Evolutionary conservation across 495 filamentous ascomycete species (phyloP).

Genomic region (Geoglossum glabrum): DNA sequence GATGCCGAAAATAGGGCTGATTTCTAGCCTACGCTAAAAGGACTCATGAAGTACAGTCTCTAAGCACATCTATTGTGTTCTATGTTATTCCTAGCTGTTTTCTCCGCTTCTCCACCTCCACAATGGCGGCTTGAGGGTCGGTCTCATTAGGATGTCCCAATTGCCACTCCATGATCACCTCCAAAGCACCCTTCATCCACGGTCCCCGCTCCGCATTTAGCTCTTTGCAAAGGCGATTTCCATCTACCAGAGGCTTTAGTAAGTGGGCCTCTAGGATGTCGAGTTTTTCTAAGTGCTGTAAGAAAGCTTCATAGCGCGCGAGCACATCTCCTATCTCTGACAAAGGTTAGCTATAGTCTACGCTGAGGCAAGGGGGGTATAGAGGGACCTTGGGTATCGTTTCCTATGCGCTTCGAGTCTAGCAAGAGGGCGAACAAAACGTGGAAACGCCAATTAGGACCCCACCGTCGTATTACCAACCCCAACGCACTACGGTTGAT

Average conservation of each 20-base stretch:
- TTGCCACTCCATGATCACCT: constrained; percentile 66
- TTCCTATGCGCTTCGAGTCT: constrained; percentile 22
- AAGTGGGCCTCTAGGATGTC: constrained; percentile 28
- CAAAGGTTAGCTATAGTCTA: not conserved
- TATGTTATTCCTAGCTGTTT: constrained; percentile 20
- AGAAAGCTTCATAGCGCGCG: constrained; percentile 30
- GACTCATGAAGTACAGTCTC: not conserved
- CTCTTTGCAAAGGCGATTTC: constrained; percentile 37
- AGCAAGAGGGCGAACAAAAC: constrained; percentile 48
- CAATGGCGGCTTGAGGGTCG: constrained; percentile 40
- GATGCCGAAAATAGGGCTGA: not conserved
- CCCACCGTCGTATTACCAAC: constrained; percentile 62
- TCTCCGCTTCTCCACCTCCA: constrained; percentile 35
- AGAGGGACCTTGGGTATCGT: not conserved
- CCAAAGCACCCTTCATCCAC: constrained; percentile 59
- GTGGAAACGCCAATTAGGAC: constrained; percentile 50
- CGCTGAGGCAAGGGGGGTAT: not conserved
- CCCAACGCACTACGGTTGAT: constrained; percentile 36
- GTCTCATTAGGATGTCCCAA: constrained; percentile 48
- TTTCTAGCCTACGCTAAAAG: not conserved
- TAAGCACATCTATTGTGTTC: not conserved
- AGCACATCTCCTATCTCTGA: constrained; percentile 12
- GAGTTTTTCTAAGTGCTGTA: constrained; percentile 30
- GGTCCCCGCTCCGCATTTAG: constrained; percentile 44
- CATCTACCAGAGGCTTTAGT: constrained; percentile 43